Conservation (phyloP, 345 rosid species). For the Excoecaria agallocha region DNA sequence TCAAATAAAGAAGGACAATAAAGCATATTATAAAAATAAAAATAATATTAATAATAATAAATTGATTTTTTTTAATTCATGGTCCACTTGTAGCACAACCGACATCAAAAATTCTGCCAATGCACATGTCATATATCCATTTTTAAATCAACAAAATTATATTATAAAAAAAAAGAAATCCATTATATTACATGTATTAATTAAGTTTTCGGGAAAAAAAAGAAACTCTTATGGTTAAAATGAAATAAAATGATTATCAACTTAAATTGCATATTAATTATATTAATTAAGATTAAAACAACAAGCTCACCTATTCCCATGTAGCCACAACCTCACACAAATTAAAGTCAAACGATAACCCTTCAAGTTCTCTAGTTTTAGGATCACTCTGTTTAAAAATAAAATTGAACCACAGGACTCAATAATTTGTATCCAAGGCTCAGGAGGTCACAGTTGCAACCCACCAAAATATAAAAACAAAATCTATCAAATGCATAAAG, state of each 20-base stretch:
- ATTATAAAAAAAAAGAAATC: too few relatives aligned
- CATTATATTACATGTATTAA: too few relatives aligned
- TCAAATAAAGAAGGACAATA: not conserved
- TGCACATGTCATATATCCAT: slow-evolving; percentile 12
- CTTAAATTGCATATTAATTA: too few relatives aligned
- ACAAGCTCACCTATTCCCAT: slow-evolving; percentile 69
- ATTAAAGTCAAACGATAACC: slow-evolving; percentile 71
- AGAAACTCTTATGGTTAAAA: too few relatives aligned
- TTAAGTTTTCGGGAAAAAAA: too few relatives aligned
- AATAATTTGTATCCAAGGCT: not conserved
- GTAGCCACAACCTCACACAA: slow-evolving; percentile 92
- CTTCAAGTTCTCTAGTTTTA: slow-evolving; percentile 78
- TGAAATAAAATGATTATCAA: too few relatives aligned
- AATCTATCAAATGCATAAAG: not conserved
- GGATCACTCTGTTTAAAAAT: slow-evolving; percentile 67
- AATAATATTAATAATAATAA: not conserved
- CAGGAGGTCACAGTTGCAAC: not conserved
- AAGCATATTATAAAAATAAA: too few relatives aligned
- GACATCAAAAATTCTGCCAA: slow-evolving; percentile 10
- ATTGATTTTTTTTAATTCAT: not conserved
- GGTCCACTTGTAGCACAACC: slow-evolving; percentile 3
- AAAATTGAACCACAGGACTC: slow-evolving; percentile 1
- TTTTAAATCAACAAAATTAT: not conserved
- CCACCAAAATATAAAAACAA: not conserved
- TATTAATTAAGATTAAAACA: too few relatives aligned